These are phyloP conservation scores for Heliamphora pulchella DNA, from an alignment of 179 eudicot genomes.

Conservation along the genomic window DNA sequence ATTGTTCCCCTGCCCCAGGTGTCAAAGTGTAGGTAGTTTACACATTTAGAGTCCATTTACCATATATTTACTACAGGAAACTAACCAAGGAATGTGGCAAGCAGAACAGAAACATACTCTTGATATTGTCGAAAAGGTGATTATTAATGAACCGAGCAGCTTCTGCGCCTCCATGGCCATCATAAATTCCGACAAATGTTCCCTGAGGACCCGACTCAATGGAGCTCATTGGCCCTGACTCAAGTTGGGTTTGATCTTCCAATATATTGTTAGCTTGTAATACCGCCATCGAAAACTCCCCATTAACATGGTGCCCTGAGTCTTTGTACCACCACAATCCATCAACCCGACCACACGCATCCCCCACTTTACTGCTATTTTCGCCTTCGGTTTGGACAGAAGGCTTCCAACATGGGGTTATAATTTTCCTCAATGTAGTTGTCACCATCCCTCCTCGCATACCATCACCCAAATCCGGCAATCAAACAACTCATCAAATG, in stretches of 20 bases:
- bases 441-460: slow-evolving; percentile 28
- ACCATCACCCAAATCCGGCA: slow-evolving; percentile 25
- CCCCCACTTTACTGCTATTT: slow-evolving; percentile 24
- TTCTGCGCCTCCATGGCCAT: slow-evolving; percentile 76
- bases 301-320: slow-evolving; percentile 52
- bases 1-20: background rate
- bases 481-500: slow-evolving; percentile 3
- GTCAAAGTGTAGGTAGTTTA: background rate
- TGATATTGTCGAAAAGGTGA: slow-evolving; percentile 40
- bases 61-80: background rate
- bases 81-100: background rate
- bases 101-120: slow-evolving; percentile 33
- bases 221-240: slow-evolving; percentile 50
- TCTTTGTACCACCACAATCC: slow-evolving; percentile 68
- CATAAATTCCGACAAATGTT: slow-evolving; percentile 67
- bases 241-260: slow-evolving; percentile 70
- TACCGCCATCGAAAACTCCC: slow-evolving; percentile 68
- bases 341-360: slow-evolving; percentile 21
- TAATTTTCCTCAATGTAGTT: slow-evolving; percentile 30
- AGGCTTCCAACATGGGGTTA: slow-evolving; percentile 50
- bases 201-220: slow-evolving; percentile 44
- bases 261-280: slow-evolving; percentile 52
- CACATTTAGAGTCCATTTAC: background rate
- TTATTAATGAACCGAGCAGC: slow-evolving; percentile 50
- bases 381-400: slow-evolving; percentile 23